A percentile compares a stretch with the other conserved stretches of the same genome.
Evolutionary conservation across 73 alveolate genomes (phyloP).

Genomic region (Paramecium sonneborni): DNA sequence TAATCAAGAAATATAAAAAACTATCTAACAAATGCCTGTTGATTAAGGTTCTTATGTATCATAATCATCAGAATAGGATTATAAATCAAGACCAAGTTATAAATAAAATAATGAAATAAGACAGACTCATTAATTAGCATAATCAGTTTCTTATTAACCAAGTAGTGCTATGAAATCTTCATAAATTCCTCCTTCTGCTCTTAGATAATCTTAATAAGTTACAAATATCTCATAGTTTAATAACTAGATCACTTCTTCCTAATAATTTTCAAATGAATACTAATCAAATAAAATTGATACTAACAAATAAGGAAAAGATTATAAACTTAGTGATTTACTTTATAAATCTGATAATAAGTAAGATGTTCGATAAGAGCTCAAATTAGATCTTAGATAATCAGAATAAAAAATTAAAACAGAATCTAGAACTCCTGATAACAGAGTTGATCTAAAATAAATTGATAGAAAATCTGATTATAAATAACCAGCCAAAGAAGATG

Average conservation of each 20-base stretch:
- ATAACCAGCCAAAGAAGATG: neutral
- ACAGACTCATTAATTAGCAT: neutral
- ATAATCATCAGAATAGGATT: neutral
- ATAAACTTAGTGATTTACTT: neutral
- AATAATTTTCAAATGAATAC: neutral
- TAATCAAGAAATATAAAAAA: neutral
- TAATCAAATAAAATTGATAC: neutral
- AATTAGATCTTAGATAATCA: constrained; percentile 1
- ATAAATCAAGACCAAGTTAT: neutral
- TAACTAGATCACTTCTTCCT: neutral
- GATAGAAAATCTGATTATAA: neutral
- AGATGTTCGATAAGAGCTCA: neutral
- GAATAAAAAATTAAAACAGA: neutral
- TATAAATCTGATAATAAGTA: neutral
- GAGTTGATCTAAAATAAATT: neutral
- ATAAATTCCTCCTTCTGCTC: neutral
- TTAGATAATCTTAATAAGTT: neutral
- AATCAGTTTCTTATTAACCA: neutral
- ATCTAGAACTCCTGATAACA: neutral
- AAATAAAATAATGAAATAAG: neutral
- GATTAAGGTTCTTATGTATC: constrained; percentile 27
- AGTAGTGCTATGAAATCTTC: neutral
- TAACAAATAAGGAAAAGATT: neutral
- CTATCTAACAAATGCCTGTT: neutral
- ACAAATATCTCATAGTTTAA: neutral